Evolutionary conservation across 805 yeast genomes (phyloP).

Genomic region (Suhomyces sp.): DNA sequence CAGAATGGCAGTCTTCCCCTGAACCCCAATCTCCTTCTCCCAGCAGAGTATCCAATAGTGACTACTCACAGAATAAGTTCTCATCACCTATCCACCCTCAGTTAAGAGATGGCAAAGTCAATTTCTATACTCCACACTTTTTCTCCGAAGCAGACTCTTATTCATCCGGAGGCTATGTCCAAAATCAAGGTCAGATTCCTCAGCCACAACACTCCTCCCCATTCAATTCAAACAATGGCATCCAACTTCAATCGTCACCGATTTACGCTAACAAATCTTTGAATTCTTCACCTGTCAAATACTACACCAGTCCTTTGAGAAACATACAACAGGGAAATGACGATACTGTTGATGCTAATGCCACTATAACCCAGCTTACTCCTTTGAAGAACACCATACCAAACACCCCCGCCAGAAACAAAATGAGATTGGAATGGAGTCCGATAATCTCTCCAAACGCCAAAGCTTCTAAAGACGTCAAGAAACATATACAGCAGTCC

Average conservation of each 20-base stretch:
- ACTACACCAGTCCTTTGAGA: conserved; percentile 21
- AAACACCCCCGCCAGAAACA: conserved; percentile 33
- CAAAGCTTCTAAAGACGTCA: conserved; percentile 14
- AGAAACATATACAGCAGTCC: conserved; percentile 35
- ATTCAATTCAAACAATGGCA: conserved; percentile 3
- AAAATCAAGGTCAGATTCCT: background rate
- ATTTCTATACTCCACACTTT: conserved; percentile 39
- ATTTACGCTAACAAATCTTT: conserved; percentile 16
- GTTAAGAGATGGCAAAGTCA: conserved; percentile 14
- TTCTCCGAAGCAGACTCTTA: conserved; percentile 28
- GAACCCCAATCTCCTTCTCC: conserved; percentile 34
- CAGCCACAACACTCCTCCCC: background rate
- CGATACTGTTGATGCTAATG: conserved; percentile 38
- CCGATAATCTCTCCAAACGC: conserved; percentile 42
- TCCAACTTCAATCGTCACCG: conserved; percentile 24
- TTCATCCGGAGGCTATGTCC: background rate
- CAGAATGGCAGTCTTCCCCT: conserved; percentile 39
- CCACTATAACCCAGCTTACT: conserved; percentile 39
- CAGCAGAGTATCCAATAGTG: conserved; percentile 7
- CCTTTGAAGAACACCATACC: conserved; percentile 35
- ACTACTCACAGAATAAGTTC: conserved; percentile 6
- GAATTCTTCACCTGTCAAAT: conserved; percentile 32
- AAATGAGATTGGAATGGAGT: conserved; percentile 41
- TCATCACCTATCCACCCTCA: conserved; percentile 27
- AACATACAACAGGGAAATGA: conserved; percentile 17